These are phyloP conservation scores for Chenopodium suecicum DNA, from an alignment of 148 eudicot species.

Conservation along the genomic window DNA sequence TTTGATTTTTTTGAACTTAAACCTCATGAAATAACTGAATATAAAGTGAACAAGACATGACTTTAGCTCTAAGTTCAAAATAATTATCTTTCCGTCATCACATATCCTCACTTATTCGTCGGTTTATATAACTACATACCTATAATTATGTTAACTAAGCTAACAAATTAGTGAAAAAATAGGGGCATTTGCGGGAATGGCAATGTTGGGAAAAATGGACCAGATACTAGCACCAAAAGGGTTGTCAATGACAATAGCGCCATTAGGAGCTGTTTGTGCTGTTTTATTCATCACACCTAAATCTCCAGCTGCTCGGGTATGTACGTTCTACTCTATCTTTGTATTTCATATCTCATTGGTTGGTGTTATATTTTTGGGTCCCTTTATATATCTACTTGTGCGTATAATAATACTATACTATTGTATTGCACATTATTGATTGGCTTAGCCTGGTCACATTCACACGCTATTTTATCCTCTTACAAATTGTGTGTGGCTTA, in stretches of 20 bases:
- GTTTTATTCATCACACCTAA: constrained; percentile 81
- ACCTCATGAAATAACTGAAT: too few relatives aligned
- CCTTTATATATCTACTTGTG: background rate
- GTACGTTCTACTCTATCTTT: background rate
- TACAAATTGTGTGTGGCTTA: constrained; percentile 15
- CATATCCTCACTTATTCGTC: too few relatives aligned
- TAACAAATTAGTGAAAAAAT: background rate
- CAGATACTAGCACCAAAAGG: constrained; percentile 68
- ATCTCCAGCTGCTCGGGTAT: constrained; percentile 93
- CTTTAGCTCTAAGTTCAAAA: too few relatives aligned
- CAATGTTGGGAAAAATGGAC: constrained; percentile 75
- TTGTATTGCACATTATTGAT: too few relatives aligned
- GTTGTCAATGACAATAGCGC: constrained; percentile 76
- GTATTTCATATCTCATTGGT: background rate
- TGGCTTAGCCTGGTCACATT: too few relatives aligned
- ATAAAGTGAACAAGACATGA: too few relatives aligned
- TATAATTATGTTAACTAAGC: too few relatives aligned
- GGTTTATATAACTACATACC: too few relatives aligned
- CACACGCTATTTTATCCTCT: background rate
- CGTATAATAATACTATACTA: too few relatives aligned
- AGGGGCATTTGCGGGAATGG: constrained; percentile 97
- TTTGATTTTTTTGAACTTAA: too few relatives aligned
- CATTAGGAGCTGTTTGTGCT: constrained; percentile 93
- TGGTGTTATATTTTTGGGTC: background rate
- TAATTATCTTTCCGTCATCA: too few relatives aligned